Evolutionary conservation across 257 asterid genomes (phyloP).

Genomic region (Penstemon newberryi): DNA sequence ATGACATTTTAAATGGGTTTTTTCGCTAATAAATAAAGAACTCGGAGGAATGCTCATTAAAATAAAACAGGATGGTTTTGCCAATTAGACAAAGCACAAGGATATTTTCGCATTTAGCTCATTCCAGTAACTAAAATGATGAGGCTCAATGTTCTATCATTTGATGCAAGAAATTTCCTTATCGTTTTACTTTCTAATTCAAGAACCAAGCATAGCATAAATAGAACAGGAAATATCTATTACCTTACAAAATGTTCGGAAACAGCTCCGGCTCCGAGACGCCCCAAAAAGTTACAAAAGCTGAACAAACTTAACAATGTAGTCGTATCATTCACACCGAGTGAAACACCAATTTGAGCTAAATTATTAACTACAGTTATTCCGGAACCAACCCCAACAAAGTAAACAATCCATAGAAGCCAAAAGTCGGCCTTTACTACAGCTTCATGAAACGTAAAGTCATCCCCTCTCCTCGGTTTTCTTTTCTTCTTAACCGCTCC

Average conservation of each 20-base stretch:
- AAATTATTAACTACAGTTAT: slow-evolving; percentile 85
- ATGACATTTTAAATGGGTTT: too few species aligned
- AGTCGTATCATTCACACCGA: slow-evolving; percentile 63
- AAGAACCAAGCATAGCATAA: too few species aligned
- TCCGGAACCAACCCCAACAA: slow-evolving; percentile 91
- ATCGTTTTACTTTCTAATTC: too few species aligned
- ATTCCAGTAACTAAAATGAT: too few species aligned
- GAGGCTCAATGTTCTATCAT: too few species aligned
- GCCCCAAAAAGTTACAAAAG: slow-evolving; percentile 86
- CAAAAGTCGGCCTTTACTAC: slow-evolving; percentile 91
- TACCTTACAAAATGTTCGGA: slow-evolving; percentile 93
- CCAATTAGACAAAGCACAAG: too few species aligned
- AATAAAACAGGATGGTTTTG: too few species aligned
- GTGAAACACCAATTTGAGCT: slow-evolving; percentile 86
- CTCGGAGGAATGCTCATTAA: too few species aligned
- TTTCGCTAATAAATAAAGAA: too few species aligned
- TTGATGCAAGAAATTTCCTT: too few species aligned
- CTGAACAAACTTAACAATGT: slow-evolving; percentile 80
- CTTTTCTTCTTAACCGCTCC: slow-evolving; percentile 90
- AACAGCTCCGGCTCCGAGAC: slow-evolving; percentile 87
- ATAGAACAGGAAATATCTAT: neutral
- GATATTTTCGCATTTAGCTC: too few species aligned
- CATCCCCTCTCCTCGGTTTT: slow-evolving; percentile 92
- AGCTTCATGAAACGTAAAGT: slow-evolving; percentile 84
- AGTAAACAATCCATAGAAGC: slow-evolving; percentile 84